Evolutionary conservation across 768 basidiomycete genomes (phyloP), one percentile per base, ranked within the genome.

Genomic region (Phanerochaete carnosa): DNA sequence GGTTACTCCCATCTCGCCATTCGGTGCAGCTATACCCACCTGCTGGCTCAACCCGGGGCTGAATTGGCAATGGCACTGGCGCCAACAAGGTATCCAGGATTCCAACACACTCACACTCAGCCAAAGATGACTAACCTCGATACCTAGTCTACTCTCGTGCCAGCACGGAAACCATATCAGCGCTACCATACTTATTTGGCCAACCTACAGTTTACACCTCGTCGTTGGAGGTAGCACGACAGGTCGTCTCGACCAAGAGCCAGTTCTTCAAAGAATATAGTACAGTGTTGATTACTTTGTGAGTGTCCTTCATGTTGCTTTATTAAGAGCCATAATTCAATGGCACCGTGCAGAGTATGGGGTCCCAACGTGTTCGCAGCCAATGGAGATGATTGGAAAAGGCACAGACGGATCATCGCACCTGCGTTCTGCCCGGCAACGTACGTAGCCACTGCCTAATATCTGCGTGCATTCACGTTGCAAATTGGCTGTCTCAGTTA

Each of bases 301-400:
- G 16, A 49, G 47, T 19, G 19, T 43, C 39, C 23, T 29, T 25
- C 5, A 23, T 9, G 19, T 49, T 12, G 8, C 3, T 26, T 5
- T 25, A 6, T 49, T 43, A 4, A 19, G 19, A 19, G 39, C 8
- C 19, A n/a, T n/a, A n/a, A n/a, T 19, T 9, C 19, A 9, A 4
- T 4, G 11, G 8, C 19, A 4, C 19, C 39, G 39, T n/a, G 39
- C 19, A 43, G 39, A 4, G 11, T 43, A 8, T 53, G 52, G 52
- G 52, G 52, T 22, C 52, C 52, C 52, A 53, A 53, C 22, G 33
- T 53, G 6, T 53, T 53, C 29, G 52, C 52, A 8, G 52, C 52
- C 3, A 53, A 53, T n/a, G 52, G 52, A 8, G 52, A 53, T 23
- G 52, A 53, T 11, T 53, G 52, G 52, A 30, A 23, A 35, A 53